Base-by-base conservation (phyloP, 805 yeast species). In the Yarrowia sp. region DNA sequence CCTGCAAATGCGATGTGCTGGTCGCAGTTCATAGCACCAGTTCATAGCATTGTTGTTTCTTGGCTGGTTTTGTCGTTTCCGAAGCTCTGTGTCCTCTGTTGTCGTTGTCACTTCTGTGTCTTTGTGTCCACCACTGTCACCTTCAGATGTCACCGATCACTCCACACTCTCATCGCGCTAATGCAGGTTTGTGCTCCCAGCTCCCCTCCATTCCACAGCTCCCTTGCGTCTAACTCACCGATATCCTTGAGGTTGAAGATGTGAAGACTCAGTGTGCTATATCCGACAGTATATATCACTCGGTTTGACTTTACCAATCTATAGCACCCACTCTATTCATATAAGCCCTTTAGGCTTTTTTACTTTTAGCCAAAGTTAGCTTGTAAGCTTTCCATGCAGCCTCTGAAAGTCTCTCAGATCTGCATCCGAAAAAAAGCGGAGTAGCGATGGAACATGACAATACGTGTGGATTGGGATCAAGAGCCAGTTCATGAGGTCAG, bases 361-460 rank as follows among this genome's bases (percentile, higher is more conserved):
- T n/a, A 16, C 53, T 24, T 19, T 31, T 9, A 6, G 29, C 16
- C 18, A 32, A 47, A 47, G 55, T 21, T 47, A 47, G 38, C 55
- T 47, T 31, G 29, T 47, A 31, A 42, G 35, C 51, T 44, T 44
- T 27, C 9, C 24, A 13, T 44, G 49, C 49, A 44, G 51, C 51
- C 35, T 27, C 27, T 21, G 51, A 47, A 47, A 47, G 55, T 47
- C 55, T 47, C 55, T 31, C 55, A 47, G 55, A 47, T 31, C 53
- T 31, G 55, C 55, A 31, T 47, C 55, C 55, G 55, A 21, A 47
- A 47, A n/a, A 47, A 47, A 31, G 24, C 36, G 36, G 35, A 31
- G 53, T 16, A 6, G 42, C 3, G 39, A 13, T n/a, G 38, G 6
- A 14, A 3, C 14, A 29, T 24, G 27, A 24, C 5, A 24, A 24